A percentile compares a stretch with the other conserved stretches of the same genome.
Conservation (phyloP, 352 stramenopile genomes). For the Globisporangium sylvaticum region DNA sequence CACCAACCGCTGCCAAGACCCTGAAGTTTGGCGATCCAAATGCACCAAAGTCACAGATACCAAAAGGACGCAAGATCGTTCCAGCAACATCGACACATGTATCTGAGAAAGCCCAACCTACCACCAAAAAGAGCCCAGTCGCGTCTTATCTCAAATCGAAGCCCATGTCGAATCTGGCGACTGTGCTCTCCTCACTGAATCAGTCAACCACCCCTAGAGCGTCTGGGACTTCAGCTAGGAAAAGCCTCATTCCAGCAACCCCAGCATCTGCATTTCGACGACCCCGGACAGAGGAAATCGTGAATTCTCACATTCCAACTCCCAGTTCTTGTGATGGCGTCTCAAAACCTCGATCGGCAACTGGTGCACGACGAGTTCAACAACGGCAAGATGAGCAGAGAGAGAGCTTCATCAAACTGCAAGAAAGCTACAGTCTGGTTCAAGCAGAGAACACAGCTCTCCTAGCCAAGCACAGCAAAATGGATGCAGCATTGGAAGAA, state of each 20-base stretch:
- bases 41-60: slow-evolving; percentile 4
- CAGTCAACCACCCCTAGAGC: background rate
- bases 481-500: background rate
- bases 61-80: background rate
- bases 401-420: slow-evolving; percentile 5
- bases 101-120: background rate
- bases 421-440: slow-evolving; percentile 4
- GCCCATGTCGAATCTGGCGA: slow-evolving; percentile 10
- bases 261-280: background rate
- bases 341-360: background rate
- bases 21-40: slow-evolving; percentile 21
- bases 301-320: slow-evolving; percentile 11
- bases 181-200: slow-evolving; percentile 10
- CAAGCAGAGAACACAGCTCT: slow-evolving; percentile 5
- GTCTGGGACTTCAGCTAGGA: background rate
- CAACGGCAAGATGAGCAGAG: background rate
- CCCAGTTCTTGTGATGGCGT: background rate
- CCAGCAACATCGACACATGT: background rate
- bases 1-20: slow-evolving; percentile 21
- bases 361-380: background rate
- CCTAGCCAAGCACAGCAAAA: background rate
- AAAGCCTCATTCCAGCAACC: slow-evolving; percentile 6
- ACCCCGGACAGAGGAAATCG: background rate
- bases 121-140: slow-evolving; percentile 11
- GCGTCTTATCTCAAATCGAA: background rate